Conservation (phyloP, 768 basidiomycete species). For the Hemileccinum rubropunctum region DNA sequence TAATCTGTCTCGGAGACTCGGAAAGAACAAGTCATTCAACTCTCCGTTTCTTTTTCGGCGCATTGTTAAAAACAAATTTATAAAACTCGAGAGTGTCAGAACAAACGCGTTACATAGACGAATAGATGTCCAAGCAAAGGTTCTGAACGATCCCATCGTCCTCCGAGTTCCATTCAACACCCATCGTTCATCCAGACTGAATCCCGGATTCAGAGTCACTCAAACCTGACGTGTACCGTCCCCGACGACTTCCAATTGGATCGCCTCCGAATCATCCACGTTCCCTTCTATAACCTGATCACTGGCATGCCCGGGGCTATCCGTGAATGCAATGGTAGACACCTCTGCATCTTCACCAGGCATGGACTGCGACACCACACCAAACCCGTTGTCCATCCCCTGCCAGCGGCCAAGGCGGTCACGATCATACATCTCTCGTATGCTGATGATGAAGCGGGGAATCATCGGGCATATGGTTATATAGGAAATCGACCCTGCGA, state of each 20-base stretch:
- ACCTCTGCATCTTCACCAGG: too few species aligned
- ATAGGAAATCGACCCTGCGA: neutral
- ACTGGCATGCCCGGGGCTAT: neutral
- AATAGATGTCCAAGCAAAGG: too few species aligned
- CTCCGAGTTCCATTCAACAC: too few species aligned
- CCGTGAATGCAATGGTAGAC: neutral
- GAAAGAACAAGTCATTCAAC: too few species aligned
- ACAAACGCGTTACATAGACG: too few species aligned
- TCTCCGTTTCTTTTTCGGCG: too few species aligned
- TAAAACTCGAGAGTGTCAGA: too few species aligned
- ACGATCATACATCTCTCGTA: neutral
- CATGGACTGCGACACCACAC: neutral
- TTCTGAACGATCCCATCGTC: too few species aligned
- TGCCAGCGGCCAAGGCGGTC: neutral
- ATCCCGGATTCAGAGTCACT: neutral
- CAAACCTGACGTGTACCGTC: conserved; percentile 16
- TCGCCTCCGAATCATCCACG: neutral
- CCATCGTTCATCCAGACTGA: too few species aligned
- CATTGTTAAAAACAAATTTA: too few species aligned
- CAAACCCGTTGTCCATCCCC: neutral
- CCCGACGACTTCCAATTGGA: neutral
- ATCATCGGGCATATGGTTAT: neutral
- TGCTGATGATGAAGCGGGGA: neutral
- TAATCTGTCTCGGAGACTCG: too few species aligned
- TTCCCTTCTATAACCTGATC: neutral